Percentiles rank a stretch among this genome's conserved stretches.
phyloP scores from a whole-genome alignment of 805 yeast genomes.

The Maudiozyma serrabonitensis region DNA sequence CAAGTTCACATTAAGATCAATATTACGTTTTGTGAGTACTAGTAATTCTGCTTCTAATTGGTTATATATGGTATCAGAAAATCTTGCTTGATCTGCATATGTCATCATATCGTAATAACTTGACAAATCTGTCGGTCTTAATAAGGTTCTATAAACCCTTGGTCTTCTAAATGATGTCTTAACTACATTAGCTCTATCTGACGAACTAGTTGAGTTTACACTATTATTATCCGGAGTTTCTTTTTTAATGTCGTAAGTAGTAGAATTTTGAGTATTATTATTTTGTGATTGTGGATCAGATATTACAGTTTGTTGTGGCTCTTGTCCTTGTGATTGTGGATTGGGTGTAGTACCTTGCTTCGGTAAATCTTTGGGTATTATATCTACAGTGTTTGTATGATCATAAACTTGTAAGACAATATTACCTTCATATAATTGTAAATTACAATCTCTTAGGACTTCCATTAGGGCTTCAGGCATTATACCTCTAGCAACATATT shows the following conservation, averaged over 20 bases:
- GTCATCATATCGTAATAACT: slow-evolving; percentile 77
- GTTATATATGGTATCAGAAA: slow-evolving; percentile 69
- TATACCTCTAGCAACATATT: slow-evolving; percentile 68
- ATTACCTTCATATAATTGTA: slow-evolving; percentile 83
- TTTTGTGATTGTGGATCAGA: neutral
- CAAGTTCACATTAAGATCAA: slow-evolving; percentile 63
- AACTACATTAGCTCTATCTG: neutral
- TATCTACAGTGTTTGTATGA: slow-evolving; percentile 47
- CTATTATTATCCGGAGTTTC: neutral
- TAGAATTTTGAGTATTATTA: too few species aligned
- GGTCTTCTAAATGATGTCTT: slow-evolving; percentile 37
- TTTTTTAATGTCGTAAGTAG: too few species aligned
- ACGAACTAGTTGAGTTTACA: too few species aligned
- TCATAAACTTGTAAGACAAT: slow-evolving; percentile 79
- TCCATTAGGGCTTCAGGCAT: slow-evolving; percentile 88
- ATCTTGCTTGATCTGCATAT: slow-evolving; percentile 72
- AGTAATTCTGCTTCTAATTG: slow-evolving; percentile 84
- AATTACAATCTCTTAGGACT: slow-evolving; percentile 76
- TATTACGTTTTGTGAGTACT: slow-evolving; percentile 64
- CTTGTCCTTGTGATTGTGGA: too few species aligned
- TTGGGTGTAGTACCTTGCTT: neutral
- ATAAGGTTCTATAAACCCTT: slow-evolving; percentile 63
- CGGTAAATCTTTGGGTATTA: slow-evolving; percentile 11
- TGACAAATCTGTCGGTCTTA: slow-evolving; percentile 73
- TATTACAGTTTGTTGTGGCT: neutral